These are phyloP conservation scores for Polytrichum formosum DNA, from an alignment of 225 moss, liverwort and hornwort genomes.

Conservation along the genomic window DNA sequence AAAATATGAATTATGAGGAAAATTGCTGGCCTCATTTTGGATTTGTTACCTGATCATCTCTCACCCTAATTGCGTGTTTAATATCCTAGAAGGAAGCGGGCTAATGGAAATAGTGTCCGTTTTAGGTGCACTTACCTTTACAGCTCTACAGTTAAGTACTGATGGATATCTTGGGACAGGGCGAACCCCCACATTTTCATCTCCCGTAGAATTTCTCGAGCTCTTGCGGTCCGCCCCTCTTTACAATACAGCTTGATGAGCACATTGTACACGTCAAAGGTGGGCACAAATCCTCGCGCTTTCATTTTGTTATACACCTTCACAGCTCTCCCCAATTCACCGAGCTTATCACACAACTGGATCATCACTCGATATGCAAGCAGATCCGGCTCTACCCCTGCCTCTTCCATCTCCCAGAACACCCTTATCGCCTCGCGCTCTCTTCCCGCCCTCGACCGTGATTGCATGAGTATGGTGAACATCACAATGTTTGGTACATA, in stretches of 20 bases:
- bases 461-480: constrained; percentile 58
- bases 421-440: constrained; percentile 49
- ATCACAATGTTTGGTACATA: constrained; percentile 61
- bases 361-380: constrained; percentile 66
- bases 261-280: constrained; percentile 60
- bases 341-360: constrained; percentile 47
- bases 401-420: constrained; percentile 59
- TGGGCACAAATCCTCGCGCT: constrained; percentile 57
- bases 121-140: no score
- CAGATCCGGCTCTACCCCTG: constrained; percentile 58
- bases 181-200: constrained; percentile 62
- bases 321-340: constrained; percentile 52
- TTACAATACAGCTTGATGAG: constrained; percentile 58
- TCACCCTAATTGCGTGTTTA: no score
- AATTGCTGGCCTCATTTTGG: no score
- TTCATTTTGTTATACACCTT: constrained; percentile 54
- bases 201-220: constrained; percentile 53
- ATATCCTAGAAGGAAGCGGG: no score
- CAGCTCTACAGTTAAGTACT: constrained; percentile 13
- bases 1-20: no score
- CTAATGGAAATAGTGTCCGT: no score
- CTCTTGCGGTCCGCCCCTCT: constrained; percentile 43
- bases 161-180: constrained; percentile 38
- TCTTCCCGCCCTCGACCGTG: constrained; percentile 55
- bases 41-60: no score